These are phyloP conservation scores for Incumbomyces delicatus DNA, from an alignment of 2,329 filamentous ascomycete genomes.

Conservation along the genomic window DNA sequence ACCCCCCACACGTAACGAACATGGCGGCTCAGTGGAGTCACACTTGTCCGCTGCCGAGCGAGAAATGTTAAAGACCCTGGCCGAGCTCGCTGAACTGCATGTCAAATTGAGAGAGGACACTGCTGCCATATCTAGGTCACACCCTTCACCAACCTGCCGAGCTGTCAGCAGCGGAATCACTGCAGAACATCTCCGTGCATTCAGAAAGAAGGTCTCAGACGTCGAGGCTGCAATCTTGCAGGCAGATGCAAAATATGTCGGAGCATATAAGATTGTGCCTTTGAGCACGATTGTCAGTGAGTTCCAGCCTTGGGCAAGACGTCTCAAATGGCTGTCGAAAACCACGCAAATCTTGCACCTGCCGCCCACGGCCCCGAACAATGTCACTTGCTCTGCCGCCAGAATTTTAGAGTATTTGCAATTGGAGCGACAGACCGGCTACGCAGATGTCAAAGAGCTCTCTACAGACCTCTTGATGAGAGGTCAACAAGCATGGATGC, in stretches of 20 bases:
- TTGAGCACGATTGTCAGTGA: constrained; percentile 73
- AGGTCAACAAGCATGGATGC: constrained; percentile 84
- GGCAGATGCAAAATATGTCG: constrained; percentile 69
- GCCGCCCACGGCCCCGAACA: constrained; percentile 18
- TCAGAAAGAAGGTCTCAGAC: constrained; percentile 73
- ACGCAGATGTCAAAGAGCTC: constrained; percentile 70
- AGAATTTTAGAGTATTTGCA: constrained; percentile 68
- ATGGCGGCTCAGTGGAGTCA: constrained; percentile 32
- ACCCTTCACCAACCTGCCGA: constrained; percentile 74
- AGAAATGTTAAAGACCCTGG: constrained; percentile 67
- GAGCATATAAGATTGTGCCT: constrained; percentile 87
- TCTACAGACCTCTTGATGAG: constrained; percentile 62
- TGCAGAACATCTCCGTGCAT: constrained; percentile 64
- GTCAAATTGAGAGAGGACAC: constrained; percentile 59
- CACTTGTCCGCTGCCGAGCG: constrained; percentile 65
- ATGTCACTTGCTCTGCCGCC: constrained; percentile 54
- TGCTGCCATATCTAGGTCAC: constrained; percentile 55
- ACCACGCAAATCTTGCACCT: constrained; percentile 59
- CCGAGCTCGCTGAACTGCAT: constrained; percentile 69
- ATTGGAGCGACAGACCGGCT: constrained; percentile 73
- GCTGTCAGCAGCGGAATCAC: constrained; percentile 73
- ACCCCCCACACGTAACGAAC: constrained; percentile 34
- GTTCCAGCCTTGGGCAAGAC: constrained; percentile 77
- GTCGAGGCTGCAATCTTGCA: constrained; percentile 71
- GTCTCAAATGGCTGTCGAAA: constrained; percentile 77